phyloP scores from a whole-genome alignment of 306 rosid species.

The Vigna trinervia region DNA sequence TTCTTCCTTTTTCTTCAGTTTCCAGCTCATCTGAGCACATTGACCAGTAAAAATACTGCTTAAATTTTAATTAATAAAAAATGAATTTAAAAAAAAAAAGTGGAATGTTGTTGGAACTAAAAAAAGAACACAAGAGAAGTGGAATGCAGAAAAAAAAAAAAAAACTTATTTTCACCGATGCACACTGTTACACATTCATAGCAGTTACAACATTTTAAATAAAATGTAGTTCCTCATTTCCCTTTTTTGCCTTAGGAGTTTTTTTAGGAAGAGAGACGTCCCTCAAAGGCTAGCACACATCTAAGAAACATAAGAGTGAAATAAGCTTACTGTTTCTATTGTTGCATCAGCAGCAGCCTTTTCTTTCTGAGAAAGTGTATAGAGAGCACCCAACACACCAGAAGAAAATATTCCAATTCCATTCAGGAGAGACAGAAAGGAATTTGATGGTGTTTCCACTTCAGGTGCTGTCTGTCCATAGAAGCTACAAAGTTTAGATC shows the following conservation, averaged over 20 bases:
- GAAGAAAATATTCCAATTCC: conserved; percentile 69
- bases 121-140: no score
- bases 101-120: no score
- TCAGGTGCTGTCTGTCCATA: conserved; percentile 55
- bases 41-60: conserved; percentile 42
- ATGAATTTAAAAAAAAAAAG: background rate
- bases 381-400: conserved; percentile 79
- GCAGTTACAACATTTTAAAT: no score
- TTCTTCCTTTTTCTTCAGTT: conserved; percentile 78
- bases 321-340: conserved; percentile 76
- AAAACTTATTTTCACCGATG: no score
- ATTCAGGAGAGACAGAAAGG: conserved; percentile 61
- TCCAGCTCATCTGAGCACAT: conserved; percentile 67
- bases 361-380: conserved; percentile 67
- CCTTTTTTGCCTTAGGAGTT: background rate
- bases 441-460: conserved; percentile 52
- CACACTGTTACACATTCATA: no score
- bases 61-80: conserved; percentile 34
- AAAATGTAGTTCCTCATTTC: conserved; percentile 5
- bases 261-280: conserved; percentile 31
- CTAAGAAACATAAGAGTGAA: conserved; percentile 34
- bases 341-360: conserved; percentile 54
- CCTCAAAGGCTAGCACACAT: conserved; percentile 34
- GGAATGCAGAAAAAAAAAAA: no score
- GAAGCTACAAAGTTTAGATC: conserved; percentile 47